Conservation (phyloP, 805 yeast species). For the Candida manassasensis region DNA sequence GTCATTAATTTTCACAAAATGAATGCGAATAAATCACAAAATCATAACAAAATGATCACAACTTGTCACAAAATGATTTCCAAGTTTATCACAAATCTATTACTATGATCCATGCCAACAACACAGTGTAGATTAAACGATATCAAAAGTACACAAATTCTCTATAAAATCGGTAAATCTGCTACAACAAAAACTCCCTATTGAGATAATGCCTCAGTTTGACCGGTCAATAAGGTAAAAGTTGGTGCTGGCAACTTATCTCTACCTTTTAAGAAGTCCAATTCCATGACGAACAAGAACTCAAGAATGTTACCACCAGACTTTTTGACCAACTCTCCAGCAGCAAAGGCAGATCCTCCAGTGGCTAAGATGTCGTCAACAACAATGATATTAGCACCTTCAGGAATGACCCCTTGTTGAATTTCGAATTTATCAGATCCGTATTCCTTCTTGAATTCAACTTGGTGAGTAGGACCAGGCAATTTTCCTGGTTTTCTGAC, state of each 20-base stretch:
- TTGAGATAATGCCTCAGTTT: conserved; percentile 45
- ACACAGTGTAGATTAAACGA: too few relatives aligned
- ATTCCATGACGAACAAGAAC: conserved; percentile 87
- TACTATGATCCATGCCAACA: too few relatives aligned
- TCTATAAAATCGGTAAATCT: background rate
- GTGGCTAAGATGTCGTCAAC: conserved; percentile 98
- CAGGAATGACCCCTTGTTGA: conserved; percentile 75
- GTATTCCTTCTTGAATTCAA: conserved; percentile 83
- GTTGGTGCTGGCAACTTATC: conserved; percentile 80
- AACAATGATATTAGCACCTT: conserved; percentile 75
- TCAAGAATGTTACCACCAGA: conserved; percentile 72
- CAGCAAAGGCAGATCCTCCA: conserved; percentile 94
- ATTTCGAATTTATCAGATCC: conserved; percentile 87
- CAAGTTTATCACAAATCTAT: too few relatives aligned
- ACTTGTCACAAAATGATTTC: too few relatives aligned
- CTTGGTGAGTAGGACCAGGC: conserved; percentile 77
- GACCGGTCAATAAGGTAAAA: conserved; percentile 86
- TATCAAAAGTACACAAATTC: too few relatives aligned
- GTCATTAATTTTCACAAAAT: too few relatives aligned
- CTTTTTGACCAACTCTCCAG: conserved; percentile 72
- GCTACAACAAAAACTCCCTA: background rate
- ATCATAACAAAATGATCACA: too few relatives aligned
- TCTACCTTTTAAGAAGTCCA: conserved; percentile 92
- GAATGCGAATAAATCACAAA: too few relatives aligned
- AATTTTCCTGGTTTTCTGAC: conserved; percentile 93